Evolutionary conservation across 2,329 filamentous ascomycete species (phyloP), one percentile per base, ranked within the genome.

Genomic region (Diaporthe nobilis): DNA sequence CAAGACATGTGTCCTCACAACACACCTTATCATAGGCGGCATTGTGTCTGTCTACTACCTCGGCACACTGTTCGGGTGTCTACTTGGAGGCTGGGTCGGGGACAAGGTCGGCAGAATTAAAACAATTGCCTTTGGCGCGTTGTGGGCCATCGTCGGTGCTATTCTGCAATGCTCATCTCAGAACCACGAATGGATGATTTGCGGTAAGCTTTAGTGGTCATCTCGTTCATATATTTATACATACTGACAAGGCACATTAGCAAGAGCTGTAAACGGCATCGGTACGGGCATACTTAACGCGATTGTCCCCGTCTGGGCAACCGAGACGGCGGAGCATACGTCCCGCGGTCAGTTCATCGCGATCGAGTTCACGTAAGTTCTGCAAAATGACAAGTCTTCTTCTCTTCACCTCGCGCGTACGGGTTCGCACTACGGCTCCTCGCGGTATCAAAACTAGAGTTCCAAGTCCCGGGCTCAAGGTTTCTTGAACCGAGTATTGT

Each of bases 301-400:
- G 10, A 94, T 94, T 77, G 90, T 92, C 0, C 93, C 93, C 0
- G 92, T 94, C 4, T 94, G 92, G 92, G 92, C 92, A 0, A 93
- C 92, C 0, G 93, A 94, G 82, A 93, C 91, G 0, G 90, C 92
- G 0, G 90, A 92, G 53, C 91, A 94, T 79, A 93, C 89, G 0
- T 92, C 90, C 2, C 89, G 93, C 55, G 93, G 93, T 8, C 88
- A 91, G 65, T 93, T 94, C 77, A 90, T 94, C 74, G 91, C 92
- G 13, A 91, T 94, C 72, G 93, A 94, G 79, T 94, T 95, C 77
- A 94, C 92, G 0, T 68, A n/a, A 68, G 65, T 68, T 39, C 25
- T 34, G 13, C 1, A 51, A 17, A 9, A 17, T 4, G 3, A 17
- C 10, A 4, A 25, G 1, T 20, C 17, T 22, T 28, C 20, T 17